Evolutionary conservation across 345 rosid species (phyloP), one percentile per base, ranked within the genome.

Genomic region (Pistacia atlantica): DNA sequence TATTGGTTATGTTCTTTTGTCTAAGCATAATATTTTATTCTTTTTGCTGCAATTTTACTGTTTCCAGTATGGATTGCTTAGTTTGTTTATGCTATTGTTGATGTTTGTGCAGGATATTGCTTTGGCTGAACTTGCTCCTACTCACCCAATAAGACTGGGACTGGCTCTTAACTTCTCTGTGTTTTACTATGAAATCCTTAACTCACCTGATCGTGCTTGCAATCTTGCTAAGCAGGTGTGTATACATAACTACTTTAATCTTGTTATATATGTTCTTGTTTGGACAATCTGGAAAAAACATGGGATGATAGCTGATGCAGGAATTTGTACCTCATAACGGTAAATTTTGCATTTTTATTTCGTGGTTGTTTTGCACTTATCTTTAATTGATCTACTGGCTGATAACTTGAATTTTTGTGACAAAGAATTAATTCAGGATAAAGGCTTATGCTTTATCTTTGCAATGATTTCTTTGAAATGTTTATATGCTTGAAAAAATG

Each of bases 141-240:
- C 99, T 69, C 99, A 95, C 87, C 98, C 99, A 6, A 93, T 95
- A 70, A 89, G 94, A 84, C 89, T 96, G 81, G 99, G 99, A 59
- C 98, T 96, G 69, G 98, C 99, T 14, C 97, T 96, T 61, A 95
- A 95, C 88, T 95, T 95, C 90, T 95, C 99, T 18, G 99, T 95
- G 22, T 95, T 95, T 85, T 95, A 93, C 82, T 95, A 95, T 82
- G 99, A 95, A 89, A 95, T 95, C 74, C 98, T 95, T 57, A 95
- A 92, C 89, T 95, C 99, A 58, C 97, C 99, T 63, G 99, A 95
- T 74, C 96, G 98, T 45, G 99, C 99, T 2, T 95, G 99, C 83
- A 90, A 78, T 81, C 99, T 95, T 35, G 99, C 98, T 4, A 95
- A 95, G 81, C 96, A 90, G 98, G 98, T 95, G 67, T 59, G 45